Base-by-base conservation (phyloP, 106 monocot genomes). In the Dendrobium officinale region DNA sequence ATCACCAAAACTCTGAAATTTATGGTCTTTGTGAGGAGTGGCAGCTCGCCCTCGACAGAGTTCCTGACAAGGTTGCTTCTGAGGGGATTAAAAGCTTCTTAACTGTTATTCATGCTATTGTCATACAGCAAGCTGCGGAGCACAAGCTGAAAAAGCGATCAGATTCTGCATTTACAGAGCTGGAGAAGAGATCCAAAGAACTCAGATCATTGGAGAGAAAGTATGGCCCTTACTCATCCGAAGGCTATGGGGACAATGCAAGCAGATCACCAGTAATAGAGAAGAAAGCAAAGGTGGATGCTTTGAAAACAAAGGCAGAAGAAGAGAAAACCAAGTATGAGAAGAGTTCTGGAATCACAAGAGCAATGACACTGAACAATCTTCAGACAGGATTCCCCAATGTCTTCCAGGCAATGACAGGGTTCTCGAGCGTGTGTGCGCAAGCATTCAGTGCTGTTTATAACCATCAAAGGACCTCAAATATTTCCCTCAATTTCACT, bases 41-140 rank as follows among this genome's bases (percentile, higher is more conserved):
- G 98, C 91, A 92, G 75, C 92, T 95, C 26, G 92, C 94, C 9
- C 85, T 98, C 0, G 94, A 98, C 58, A 76, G 88, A 18, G 55
- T 95, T 79, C 92, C 88, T 0, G 92, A 98, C 81, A 91, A 91
- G 40, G 98, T 98, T n/a, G 98, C 98, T 15, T 91, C 94, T 0
- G 98, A 94, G 55, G 94, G 94, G 22, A 94, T 98, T 75, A 95
- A 95, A 75, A 92, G 93, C 84, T 91, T 98, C 90, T 78, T 92
- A 77, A 88, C 79, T 11, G 87, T 95, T 37, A 88, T 94, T 37
- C 94, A 87, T 20, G 78, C 94, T 0, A 81, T 98, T 10, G 92
- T 92, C 2, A 59, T 84, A 13, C 94, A 98, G 80, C 98, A 98
- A 82, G 81, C 81, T 2, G 98, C 92, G 75, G 98, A 98, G 84